Percentiles rank a stretch among this genome's conserved stretches.
Evolutionary conservation across 306 rosid species (phyloP).

Genomic region (Cyclanthera cordifolia): DNA sequence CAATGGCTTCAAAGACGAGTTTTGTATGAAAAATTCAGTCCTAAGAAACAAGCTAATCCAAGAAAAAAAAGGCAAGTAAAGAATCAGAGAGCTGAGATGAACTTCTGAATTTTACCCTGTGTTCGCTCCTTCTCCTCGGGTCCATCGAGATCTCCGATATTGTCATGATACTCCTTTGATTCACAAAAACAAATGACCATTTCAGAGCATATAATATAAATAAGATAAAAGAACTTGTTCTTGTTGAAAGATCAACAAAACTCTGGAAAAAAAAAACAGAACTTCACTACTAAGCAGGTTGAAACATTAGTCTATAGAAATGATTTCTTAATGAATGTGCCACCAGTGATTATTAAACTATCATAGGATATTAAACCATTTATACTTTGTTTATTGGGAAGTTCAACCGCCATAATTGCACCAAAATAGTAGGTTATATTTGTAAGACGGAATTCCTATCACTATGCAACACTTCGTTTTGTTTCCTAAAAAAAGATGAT

Average conservation of each 20-base stretch:
- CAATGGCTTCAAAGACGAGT: background rate
- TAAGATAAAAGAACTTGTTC: background rate
- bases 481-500: too few species aligned
- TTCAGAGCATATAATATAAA: background rate
- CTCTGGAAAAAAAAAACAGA: background rate
- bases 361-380: too few species aligned
- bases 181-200: background rate
- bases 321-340: background rate
- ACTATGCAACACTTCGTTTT: too few species aligned
- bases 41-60: background rate
- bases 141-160: slow-evolving; percentile 87
- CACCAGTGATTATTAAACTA: background rate
- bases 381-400: too few species aligned
- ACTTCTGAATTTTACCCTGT: slow-evolving; percentile 68
- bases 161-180: slow-evolving; percentile 75
- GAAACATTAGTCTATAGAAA: background rate
- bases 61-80: background rate
- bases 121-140: slow-evolving; percentile 84
- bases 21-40: background rate
- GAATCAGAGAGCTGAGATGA: slow-evolving; percentile 51
- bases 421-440: background rate
- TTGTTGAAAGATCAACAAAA: background rate
- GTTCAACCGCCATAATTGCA: too few species aligned
- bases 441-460: background rate
- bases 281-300: background rate